These are phyloP conservation scores for Fusarium heterosporum DNA, from an alignment of 2,329 filamentous ascomycete species.

Conservation along the genomic window DNA sequence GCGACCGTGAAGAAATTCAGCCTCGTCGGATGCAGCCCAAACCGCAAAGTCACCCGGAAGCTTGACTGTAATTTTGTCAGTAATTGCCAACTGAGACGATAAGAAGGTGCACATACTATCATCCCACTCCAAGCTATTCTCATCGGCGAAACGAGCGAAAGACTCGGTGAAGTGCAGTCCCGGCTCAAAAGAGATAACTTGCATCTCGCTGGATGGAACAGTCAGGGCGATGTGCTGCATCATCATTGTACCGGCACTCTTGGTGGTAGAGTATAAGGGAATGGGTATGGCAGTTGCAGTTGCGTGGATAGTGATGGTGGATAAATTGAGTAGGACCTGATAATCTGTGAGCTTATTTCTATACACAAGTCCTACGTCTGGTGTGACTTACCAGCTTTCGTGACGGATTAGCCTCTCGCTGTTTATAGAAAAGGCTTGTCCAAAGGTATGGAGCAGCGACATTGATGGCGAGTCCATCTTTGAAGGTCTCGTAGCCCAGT, in stretches of 20 bases:
- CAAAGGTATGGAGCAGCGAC: neutral
- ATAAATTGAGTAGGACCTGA: slow-evolving; percentile 1
- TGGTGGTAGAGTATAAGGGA: slow-evolving; percentile 53
- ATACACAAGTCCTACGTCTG: fast-evolving
- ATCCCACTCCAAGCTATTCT: slow-evolving; percentile 14
- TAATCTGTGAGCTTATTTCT: fast-evolving
- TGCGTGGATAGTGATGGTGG: neutral
- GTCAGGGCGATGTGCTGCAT: slow-evolving; percentile 56
- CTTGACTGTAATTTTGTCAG: slow-evolving; percentile 1
- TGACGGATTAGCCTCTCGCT: neutral
- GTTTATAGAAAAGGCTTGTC: slow-evolving; percentile 4
- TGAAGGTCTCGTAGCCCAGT: slow-evolving; percentile 5
- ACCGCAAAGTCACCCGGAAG: slow-evolving; percentile 15
- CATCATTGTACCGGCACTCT: slow-evolving; percentile 51
- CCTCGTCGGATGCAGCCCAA: slow-evolving; percentile 22
- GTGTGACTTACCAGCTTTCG: slow-evolving; percentile 2
- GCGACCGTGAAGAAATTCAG: slow-evolving; percentile 16
- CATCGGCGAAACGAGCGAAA: slow-evolving; percentile 1
- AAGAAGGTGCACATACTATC: neutral
- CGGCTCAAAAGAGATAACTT: slow-evolving; percentile 43
- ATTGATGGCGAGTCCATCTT: slow-evolving; percentile 1
- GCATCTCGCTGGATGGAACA: slow-evolving; percentile 40
- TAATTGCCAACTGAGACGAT: fast-evolving
- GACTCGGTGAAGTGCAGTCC: slow-evolving; percentile 17
- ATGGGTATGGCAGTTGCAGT: neutral